Percentiles rank a stretch among this genome's conserved stretches.
Conservation (phyloP, 2,329 filamentous ascomycete species). For the Epichloe gansuensis region DNA sequence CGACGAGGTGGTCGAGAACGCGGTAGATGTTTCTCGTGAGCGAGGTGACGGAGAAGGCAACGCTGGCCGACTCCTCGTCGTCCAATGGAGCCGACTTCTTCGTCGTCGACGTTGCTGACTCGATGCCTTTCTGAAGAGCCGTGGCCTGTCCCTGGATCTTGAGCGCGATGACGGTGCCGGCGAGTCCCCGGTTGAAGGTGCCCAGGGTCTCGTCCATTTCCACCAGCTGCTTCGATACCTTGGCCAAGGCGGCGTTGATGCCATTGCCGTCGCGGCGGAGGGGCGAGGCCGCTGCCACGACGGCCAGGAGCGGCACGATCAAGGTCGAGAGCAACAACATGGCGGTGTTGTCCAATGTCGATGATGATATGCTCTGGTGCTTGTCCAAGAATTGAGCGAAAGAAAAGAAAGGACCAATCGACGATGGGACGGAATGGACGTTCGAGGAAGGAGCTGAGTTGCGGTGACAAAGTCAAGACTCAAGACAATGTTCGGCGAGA, state of each 20-base stretch:
- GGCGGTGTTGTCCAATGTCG: too few relatives aligned
- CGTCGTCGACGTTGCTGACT: neutral
- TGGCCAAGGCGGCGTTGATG: slow-evolving; percentile 1
- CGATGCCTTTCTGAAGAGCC: neutral
- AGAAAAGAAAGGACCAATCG: too few relatives aligned
- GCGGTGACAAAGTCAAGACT: too few relatives aligned
- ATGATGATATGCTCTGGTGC: neutral
- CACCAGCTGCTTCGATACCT: neutral
- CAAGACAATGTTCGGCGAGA: too few relatives aligned
- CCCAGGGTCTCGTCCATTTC: neutral
- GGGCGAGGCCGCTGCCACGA: neutral
- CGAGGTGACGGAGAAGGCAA: neutral
- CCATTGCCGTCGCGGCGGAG: neutral
- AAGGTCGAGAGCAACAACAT: neutral
- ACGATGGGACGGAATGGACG: too few relatives aligned
- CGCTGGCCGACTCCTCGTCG: neutral
- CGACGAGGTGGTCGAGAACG: neutral
- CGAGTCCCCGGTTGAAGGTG: neutral
- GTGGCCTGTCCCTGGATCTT: neutral
- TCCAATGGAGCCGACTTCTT: neutral
- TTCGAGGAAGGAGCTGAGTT: too few relatives aligned
- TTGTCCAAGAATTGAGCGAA: too few relatives aligned
- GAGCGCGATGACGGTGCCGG: neutral
- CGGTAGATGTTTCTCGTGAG: neutral
- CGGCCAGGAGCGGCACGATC: neutral